Percentiles rank a stretch among this genome's conserved stretches.
Conservation (phyloP, 495 filamentous ascomycete genomes). For the Aspergillus sclerotiicarbonarius region DNA sequence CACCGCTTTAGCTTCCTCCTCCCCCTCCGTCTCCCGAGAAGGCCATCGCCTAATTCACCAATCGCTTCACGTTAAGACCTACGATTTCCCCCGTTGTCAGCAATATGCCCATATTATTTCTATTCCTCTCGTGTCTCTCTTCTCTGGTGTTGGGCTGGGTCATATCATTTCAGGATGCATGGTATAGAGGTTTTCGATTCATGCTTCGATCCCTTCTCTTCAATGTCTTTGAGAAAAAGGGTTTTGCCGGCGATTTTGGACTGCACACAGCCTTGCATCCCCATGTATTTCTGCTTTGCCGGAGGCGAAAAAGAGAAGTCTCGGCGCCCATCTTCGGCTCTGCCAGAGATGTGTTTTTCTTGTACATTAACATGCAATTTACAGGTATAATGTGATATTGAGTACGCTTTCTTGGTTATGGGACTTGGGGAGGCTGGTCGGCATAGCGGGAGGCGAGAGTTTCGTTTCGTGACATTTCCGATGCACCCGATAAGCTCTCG, state of each 20-base stretch:
- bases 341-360: conserved; percentile 26
- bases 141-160: conserved; percentile 47
- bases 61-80: conserved; percentile 10
- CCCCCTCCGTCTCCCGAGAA: conserved; percentile 41
- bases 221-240: conserved; percentile 31
- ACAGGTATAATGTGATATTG: conserved; percentile 38
- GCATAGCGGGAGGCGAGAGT: not conserved
- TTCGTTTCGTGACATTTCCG: not conserved
- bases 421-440: not conserved
- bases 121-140: conserved; percentile 41
- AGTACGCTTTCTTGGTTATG: not conserved
- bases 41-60: conserved; percentile 39
- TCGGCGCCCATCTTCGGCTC: conserved; percentile 13
- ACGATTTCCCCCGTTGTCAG: conserved; percentile 19
- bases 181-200: conserved; percentile 39
- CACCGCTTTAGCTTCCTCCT: conserved; percentile 37
- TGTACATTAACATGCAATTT: conserved; percentile 44
- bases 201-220: conserved; percentile 28
- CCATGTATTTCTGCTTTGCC: conserved; percentile 13
- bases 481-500: not conserved
- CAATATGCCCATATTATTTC: conserved; percentile 32
- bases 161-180: conserved; percentile 40
- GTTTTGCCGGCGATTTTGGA: conserved; percentile 33
- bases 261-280: conserved; percentile 28
- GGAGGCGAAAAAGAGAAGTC: conserved; percentile 15